Percentiles rank a stretch among this genome's conserved stretches.
Conservation (phyloP, 192 early-diverging fungal species). For the Dimargaris cristalligena region DNA sequence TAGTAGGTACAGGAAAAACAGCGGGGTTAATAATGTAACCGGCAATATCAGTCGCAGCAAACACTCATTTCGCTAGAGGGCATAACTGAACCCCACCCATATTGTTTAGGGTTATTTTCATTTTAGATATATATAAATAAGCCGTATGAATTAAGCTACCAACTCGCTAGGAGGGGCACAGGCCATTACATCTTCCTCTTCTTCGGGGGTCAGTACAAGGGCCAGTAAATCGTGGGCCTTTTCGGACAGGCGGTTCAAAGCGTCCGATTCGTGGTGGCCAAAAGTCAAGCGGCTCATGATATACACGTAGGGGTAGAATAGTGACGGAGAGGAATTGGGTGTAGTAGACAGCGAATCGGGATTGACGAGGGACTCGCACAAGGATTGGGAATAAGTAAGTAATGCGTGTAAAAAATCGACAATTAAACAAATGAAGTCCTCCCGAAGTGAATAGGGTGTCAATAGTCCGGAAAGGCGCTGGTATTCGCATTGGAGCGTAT, state of each 20-base stretch:
- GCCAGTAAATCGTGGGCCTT: slow-evolving; percentile 6
- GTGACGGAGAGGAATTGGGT: background rate
- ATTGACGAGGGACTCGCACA: no score
- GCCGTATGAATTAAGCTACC: no score
- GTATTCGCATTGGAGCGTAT: background rate
- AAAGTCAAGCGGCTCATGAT: background rate
- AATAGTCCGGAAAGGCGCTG: background rate
- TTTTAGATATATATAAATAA: no score
- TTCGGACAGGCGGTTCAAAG: background rate
- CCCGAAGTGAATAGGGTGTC: background rate
- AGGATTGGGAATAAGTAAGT: background rate
- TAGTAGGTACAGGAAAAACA: no score
- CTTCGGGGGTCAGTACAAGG: background rate
- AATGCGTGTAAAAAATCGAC: background rate
- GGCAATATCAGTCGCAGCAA: no score
- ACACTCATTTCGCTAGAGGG: no score
- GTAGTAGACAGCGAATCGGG: background rate
- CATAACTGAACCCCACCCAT: no score
- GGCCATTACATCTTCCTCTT: slow-evolving; percentile 5
- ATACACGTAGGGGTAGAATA: slow-evolving; percentile 3
- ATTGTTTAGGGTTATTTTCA: no score
- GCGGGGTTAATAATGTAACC: no score
- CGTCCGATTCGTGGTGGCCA: background rate
- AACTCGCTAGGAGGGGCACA: no score
- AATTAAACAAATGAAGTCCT: background rate